Base-by-base conservation (phyloP, 441 rosid species). In the Gossypium schwendimanii region DNA sequence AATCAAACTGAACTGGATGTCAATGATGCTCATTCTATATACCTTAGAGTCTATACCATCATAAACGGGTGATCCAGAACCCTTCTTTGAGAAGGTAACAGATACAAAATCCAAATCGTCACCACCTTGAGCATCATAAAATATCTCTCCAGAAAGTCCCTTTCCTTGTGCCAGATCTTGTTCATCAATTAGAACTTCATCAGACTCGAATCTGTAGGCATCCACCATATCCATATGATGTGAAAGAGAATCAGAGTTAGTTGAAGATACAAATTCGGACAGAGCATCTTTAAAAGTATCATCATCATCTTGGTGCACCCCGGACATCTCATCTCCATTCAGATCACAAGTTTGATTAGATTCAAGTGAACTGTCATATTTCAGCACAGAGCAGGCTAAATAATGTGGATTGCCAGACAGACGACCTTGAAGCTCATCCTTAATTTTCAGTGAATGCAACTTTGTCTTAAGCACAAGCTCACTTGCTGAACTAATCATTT, bases 41-140 rank as follows among this genome's bases (percentile, higher is more conserved):
- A 96, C 99, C 97, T 92, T 92, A n/a, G 97, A 88, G 81, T 96
- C 99, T 72, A 88, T 81, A 64, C 97, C 98, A 80, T 91, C 88
- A 87, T 93, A 96, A 87, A 86, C 87, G 63, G 89, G 86, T 12
- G 97, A 93, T 68, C 87, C 75, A 60, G 97, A 88, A 84, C 90
- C 89, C 82, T 86, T 87, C 5, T 81, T 93, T 70, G 91, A 82
- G 78, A 93, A 89, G 77, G 78, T 84, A 76, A 96, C 91, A 81
- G 98, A 88, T 54, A 96, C 97, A 82, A 96, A 96, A 85, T 92
- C 93, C 75, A 79, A 85, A 81, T 68, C 79, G 53, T 91, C 92
- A 74, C 85, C 87, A 60, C 88, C 99, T 69, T 86, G 89, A 75
- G 87, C 95, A 83, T 96, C 99, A 85, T 90, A 92, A 83, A 88